These are phyloP conservation scores for Aquanectria penicillioides DNA, from an alignment of 2,329 filamentous ascomycete species.

Conservation along the genomic window DNA sequence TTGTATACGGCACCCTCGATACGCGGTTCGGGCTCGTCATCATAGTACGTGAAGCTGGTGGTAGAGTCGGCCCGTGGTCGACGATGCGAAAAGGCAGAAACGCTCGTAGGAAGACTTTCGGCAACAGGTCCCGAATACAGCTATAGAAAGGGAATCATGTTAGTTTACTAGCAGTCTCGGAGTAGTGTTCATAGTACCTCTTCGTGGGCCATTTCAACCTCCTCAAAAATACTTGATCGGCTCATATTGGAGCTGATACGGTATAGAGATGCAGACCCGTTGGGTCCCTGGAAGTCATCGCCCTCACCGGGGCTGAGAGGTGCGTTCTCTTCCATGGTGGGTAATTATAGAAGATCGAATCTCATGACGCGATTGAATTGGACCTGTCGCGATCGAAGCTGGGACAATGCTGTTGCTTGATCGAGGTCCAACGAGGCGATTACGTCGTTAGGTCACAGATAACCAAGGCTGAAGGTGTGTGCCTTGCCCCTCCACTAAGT, in stretches of 20 bases:
- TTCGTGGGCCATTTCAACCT: slow-evolving; percentile 98
- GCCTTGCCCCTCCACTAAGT: slow-evolving; percentile 26
- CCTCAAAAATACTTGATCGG: slow-evolving; percentile 84
- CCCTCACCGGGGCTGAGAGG: slow-evolving; percentile 31
- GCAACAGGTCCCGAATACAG: slow-evolving; percentile 93
- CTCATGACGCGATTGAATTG: slow-evolving; percentile 30
- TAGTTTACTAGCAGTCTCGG: slow-evolving; percentile 34
- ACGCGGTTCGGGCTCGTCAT: slow-evolving; percentile 64
- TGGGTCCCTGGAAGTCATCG: slow-evolving; percentile 29
- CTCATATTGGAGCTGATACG: slow-evolving; percentile 76
- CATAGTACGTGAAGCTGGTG: slow-evolving; percentile 90
- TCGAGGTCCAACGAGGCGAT: slow-evolving; percentile 25
- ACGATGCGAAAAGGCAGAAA: slow-evolving; percentile 91
- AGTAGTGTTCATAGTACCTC: slow-evolving; percentile 75
- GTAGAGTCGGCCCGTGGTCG: slow-evolving; percentile 83
- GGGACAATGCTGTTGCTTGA: neutral
- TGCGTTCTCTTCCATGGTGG: slow-evolving; percentile 44
- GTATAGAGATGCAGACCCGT: slow-evolving; percentile 59
- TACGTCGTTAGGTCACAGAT: slow-evolving; percentile 35
- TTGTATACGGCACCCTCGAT: slow-evolving; percentile 45
- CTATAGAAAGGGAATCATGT: slow-evolving; percentile 52
- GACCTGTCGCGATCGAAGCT: neutral
- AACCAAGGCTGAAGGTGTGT: slow-evolving; percentile 34
- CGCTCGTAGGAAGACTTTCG: slow-evolving; percentile 93
- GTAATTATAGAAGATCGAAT: slow-evolving; percentile 17